Evolutionary conservation across 164 flowering plant genomes (phyloP).

Genomic region (Protea cynaroides): DNA sequence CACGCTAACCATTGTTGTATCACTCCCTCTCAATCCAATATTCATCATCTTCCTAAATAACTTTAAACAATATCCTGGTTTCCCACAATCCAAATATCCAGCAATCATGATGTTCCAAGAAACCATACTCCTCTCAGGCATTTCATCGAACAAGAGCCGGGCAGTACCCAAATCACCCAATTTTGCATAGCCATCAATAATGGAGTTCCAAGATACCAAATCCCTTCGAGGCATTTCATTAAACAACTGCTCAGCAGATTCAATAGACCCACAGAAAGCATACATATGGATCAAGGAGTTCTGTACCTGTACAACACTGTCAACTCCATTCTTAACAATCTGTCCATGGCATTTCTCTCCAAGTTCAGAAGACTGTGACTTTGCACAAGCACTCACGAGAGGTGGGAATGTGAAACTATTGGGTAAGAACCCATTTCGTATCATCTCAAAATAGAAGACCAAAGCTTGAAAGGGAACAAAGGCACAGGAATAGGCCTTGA

Average conservation of each 20-base stretch:
- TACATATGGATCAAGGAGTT: slow-evolving; percentile 66
- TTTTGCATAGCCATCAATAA: slow-evolving; percentile 34
- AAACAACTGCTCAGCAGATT: slow-evolving; percentile 38
- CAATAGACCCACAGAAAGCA: slow-evolving; percentile 34
- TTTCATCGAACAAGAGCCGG: slow-evolving; percentile 44
- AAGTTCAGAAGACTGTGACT: slow-evolving; percentile 14
- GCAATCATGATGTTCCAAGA: slow-evolving; percentile 65
- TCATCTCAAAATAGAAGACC: slow-evolving; percentile 41
- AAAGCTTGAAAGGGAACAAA: slow-evolving; percentile 26
- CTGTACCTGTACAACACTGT: slow-evolving; percentile 36
- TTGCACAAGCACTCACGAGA: slow-evolving; percentile 38
- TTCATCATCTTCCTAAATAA: slow-evolving; percentile 54
- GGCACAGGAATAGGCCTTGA: slow-evolving; percentile 43
- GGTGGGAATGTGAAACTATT: slow-evolving; percentile 53
- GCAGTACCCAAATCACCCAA: slow-evolving; percentile 37
- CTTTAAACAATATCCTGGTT: slow-evolving; percentile 57
- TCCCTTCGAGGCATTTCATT: slow-evolving; percentile 46
- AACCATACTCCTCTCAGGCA: slow-evolving; percentile 54
- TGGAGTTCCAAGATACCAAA: slow-evolving; percentile 59
- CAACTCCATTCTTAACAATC: slow-evolving; percentile 50
- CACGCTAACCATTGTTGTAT: slow-evolving; percentile 43
- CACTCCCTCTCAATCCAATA: slow-evolving; percentile 27
- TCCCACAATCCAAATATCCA: slow-evolving; percentile 45
- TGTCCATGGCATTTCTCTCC: slow-evolving; percentile 60
- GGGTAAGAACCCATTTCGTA: slow-evolving; percentile 37